Conservation (phyloP, 768 basidiomycete genomes). For the Macrocybe gigantea region DNA sequence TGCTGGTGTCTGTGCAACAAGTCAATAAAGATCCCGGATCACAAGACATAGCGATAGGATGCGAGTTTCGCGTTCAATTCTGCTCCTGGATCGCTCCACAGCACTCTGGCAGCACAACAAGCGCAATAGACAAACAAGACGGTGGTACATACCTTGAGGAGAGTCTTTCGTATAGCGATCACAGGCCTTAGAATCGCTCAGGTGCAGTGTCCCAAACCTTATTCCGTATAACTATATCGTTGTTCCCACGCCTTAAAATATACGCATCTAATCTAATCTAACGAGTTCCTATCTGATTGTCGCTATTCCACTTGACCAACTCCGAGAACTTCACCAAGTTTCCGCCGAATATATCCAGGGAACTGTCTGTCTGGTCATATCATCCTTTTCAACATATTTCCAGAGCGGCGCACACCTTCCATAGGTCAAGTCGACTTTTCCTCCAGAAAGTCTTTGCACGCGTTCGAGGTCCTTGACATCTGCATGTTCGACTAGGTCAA, state of each 20-base stretch:
- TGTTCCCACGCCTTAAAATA: conserved; percentile 28
- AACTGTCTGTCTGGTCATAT: conserved; percentile 14
- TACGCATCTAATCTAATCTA: conserved; percentile 36
- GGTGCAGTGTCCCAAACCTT: conserved; percentile 36
- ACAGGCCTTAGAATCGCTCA: conserved; percentile 17
- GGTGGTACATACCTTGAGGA: conserved; percentile 36
- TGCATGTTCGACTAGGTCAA: conserved; percentile 20
- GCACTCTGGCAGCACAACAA: too few species aligned
- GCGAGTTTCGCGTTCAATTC: background rate
- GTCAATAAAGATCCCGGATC: too few species aligned
- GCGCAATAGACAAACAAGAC: background rate
- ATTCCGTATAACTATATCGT: conserved; percentile 38
- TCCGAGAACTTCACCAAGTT: conserved; percentile 49
- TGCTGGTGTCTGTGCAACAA: conserved; percentile 21
- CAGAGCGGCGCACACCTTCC: conserved; percentile 50
- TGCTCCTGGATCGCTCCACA: too few species aligned
- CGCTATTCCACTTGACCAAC: conserved; percentile 11
- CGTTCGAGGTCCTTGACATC: conserved; percentile 77
- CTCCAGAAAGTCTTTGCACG: conserved; percentile 74
- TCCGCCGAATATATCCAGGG: conserved; percentile 72
- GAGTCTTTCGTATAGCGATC: conserved; percentile 33
- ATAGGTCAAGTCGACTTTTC: conserved; percentile 83
- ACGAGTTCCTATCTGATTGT: conserved; percentile 7
- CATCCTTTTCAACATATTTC: background rate
- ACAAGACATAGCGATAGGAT: too few species aligned